Evolutionary conservation across 176 grass and related monocot species (phyloP).

Genomic region (Metroxylon sagu): DNA sequence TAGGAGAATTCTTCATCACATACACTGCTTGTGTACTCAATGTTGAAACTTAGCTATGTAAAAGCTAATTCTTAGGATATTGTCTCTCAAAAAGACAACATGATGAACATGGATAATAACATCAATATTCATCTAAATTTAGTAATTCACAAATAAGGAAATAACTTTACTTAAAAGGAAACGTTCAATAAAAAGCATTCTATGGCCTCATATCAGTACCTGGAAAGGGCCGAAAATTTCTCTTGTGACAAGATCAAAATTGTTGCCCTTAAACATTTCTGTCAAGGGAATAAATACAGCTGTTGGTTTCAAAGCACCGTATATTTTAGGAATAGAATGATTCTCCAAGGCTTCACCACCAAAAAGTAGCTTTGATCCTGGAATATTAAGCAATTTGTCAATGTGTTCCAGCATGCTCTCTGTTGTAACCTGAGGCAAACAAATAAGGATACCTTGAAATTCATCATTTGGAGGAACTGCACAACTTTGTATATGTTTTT

Average conservation of each 20-base stretch:
- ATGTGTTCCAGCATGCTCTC: conserved; percentile 67
- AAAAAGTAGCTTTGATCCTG: conserved; percentile 85
- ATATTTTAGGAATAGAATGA: conserved; percentile 91
- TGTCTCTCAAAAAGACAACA: background rate
- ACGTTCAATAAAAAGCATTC: too few species aligned
- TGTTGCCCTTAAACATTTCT: conserved; percentile 65
- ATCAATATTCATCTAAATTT: too few species aligned
- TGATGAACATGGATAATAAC: background rate
- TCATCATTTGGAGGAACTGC: too few species aligned
- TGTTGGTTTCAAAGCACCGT: conserved; percentile 83
- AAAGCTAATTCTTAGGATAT: too few species aligned
- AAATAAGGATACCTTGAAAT: background rate
- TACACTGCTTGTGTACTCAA: too few species aligned
- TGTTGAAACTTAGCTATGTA: too few species aligned
- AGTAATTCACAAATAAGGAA: too few species aligned
- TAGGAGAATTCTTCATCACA: too few species aligned
- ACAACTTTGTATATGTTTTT: too few species aligned
- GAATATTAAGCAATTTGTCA: conserved; percentile 72
- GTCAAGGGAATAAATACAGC: conserved; percentile 83
- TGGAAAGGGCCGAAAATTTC: conserved; percentile 98
- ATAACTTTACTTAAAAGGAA: too few species aligned
- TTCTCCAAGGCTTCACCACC: conserved; percentile 74
- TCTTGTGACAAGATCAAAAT: conserved; percentile 79
- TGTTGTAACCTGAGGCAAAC: conserved; percentile 62
- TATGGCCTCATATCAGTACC: conserved; percentile 31